Base-by-base conservation (phyloP, 108 stramenopile species). In the Cyclotella baltica region DNA sequence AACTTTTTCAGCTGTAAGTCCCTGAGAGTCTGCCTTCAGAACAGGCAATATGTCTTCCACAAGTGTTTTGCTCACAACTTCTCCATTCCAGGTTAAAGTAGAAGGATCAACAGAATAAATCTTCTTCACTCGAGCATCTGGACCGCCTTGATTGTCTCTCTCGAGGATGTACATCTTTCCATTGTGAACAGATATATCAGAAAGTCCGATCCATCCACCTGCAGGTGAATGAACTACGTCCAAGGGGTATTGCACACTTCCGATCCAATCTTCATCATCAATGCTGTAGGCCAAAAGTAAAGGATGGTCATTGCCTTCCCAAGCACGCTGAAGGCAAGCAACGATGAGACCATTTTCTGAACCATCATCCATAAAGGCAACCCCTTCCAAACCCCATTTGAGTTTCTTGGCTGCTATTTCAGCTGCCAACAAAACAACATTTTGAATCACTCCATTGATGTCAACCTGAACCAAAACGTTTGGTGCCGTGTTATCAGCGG, bases 181-280 rank as follows among this genome's bases (percentile, higher is more conserved):
- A 20, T 72, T 76, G 33, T 86, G 86, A 16, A 87, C 11, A 3
- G 86, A 66, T 67, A 93, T 84, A 63, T 93, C 92, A 11, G 75
- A 72, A 51, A 91, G 85, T 35, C 92, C 92, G 47, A 93, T 88
- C 92, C 89, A 93, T 16, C 92, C 92, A 37, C 92, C 92, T 22
- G 67, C 67, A 38, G 80, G 87, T 70, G 89, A 89, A 35, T 80
- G 73, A 10, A 69, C 66, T 15, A 29, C 36, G 37, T 91, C 90
- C 20, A 93, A 70, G 2, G 89, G 90, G 69, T 90, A 91, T 37
- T 80, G 70, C 81, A 67, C 56, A 63, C n/a, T 66, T 83, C 89
- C 89, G 88, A 11, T 5, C 55, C 18, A 61, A 1, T 30, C 30
- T 8, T 61, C 33, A 1, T 46, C 72, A 16, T 25, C 57, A 22